Percentiles rank a stretch among this genome's conserved stretches.
phyloP scores from a whole-genome alignment of 208 protist species.

The Acanthamoeba castellanii region DNA sequence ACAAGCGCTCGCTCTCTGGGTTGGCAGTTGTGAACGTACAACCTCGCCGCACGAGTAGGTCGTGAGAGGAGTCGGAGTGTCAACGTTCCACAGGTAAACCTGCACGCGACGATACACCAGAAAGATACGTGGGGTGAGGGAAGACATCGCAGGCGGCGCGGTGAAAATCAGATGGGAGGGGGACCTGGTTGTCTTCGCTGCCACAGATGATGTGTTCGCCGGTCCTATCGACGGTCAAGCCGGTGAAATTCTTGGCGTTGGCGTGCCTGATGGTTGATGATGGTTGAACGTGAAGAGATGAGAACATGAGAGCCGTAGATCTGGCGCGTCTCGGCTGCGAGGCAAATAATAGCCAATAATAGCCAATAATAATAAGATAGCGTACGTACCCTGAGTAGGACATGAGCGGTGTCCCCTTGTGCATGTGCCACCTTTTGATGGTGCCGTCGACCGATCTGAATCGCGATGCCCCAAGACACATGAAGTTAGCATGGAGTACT shows the following conservation, averaged over 20 bases:
- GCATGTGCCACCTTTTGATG: constrained; percentile 30
- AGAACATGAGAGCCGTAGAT: neutral
- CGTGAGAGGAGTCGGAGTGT: neutral
- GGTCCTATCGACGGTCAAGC: neutral
- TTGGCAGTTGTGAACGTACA: neutral
- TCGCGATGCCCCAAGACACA: neutral
- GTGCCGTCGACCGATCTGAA: neutral
- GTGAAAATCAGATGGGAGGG: neutral
- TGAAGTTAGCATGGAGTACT: neutral
- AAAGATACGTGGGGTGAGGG: neutral
- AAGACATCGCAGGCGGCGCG: neutral
- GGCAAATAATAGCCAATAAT: too few relatives aligned
- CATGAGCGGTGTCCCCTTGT: neutral
- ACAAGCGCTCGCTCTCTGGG: neutral
- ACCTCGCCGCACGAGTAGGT: neutral
- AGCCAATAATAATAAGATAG: neutral
- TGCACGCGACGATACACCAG: neutral
- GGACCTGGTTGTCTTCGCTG: constrained; percentile 14
- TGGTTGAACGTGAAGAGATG: neutral
- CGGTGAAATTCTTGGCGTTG: constrained; percentile 33
- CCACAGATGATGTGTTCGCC: constrained; percentile 12
- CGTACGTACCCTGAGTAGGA: neutral
- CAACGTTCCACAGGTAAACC: constrained; percentile 16
- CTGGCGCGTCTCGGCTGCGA: too few relatives aligned
- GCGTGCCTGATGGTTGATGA: neutral